A percentile compares a stretch with the other conserved stretches of the same genome.
Evolutionary conservation across 2,329 filamentous ascomycete species (phyloP).

Genomic region (Ambrosiella beaveri): DNA sequence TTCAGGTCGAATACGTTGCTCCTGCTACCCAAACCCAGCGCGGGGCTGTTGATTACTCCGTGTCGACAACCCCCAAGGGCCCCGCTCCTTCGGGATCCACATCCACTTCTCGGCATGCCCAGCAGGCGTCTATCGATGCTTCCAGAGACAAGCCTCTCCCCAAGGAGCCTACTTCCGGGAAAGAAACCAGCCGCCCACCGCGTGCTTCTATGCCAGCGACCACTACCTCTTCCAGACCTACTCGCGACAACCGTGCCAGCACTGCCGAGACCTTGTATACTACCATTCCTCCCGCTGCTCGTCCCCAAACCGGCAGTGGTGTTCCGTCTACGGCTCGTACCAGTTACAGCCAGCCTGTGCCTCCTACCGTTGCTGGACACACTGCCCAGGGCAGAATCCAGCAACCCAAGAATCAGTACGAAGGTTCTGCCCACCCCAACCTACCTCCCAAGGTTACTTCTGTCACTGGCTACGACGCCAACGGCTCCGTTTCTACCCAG

Average conservation of each 20-base stretch:
- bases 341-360: constrained; percentile 68
- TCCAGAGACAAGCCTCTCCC: constrained; percentile 41
- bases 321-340: constrained; percentile 32
- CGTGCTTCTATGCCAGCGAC: constrained; percentile 5
- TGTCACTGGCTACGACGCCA: constrained; percentile 39
- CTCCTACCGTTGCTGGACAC: constrained; percentile 71
- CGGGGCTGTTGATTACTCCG: constrained; percentile 27
- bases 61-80: constrained; percentile 15
- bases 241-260: constrained; percentile 25
- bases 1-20: constrained; percentile 94
- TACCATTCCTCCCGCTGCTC: constrained; percentile 9
- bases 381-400: constrained; percentile 82
- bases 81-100: constrained; percentile 29
- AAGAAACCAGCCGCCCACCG: constrained; percentile 17
- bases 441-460: constrained; percentile 41
- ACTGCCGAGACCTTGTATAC: constrained; percentile 31
- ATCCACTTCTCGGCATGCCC: background rate
- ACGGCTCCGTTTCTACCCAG: constrained; percentile 24
- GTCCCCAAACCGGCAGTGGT: constrained; percentile 71
- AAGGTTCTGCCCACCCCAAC: constrained; percentile 20
- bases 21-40: constrained; percentile 73
- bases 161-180: constrained; percentile 27
- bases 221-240: constrained; percentile 14
- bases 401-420: constrained; percentile 50
- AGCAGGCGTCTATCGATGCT: constrained; percentile 32